Evolutionary conservation across 352 stramenopile species (phyloP).

Genomic region (Phytopythium delawarense): DNA sequence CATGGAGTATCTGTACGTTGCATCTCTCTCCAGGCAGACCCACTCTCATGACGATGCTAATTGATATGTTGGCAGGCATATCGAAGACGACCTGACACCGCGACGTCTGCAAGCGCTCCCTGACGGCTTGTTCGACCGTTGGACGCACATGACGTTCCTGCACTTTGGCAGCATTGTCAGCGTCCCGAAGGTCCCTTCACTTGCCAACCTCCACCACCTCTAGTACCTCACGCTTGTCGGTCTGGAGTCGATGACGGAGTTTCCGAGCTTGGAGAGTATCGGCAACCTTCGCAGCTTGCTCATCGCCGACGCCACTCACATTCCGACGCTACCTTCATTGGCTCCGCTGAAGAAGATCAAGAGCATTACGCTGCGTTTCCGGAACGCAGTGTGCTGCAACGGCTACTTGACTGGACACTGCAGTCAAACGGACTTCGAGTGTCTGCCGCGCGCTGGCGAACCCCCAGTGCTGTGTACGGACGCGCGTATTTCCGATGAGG

Average conservation of each 20-base stretch:
- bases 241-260: constrained; percentile 11
- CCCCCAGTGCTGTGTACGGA: constrained; percentile 18
- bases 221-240: constrained; percentile 29
- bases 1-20: constrained; percentile 37
- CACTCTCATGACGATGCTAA: neutral
- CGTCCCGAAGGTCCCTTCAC: constrained; percentile 25
- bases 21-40: no score
- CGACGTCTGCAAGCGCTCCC: constrained; percentile 21
- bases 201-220: constrained; percentile 25
- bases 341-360: constrained; percentile 11
- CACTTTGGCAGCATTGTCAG: constrained; percentile 31
- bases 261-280: constrained; percentile 26
- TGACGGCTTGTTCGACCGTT: constrained; percentile 27
- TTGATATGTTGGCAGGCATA: constrained; percentile 6
- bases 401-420: constrained; percentile 21
- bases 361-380: constrained; percentile 20
- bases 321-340: constrained; percentile 19
- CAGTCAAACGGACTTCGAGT: constrained; percentile 20
- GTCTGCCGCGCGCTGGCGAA: constrained; percentile 15
- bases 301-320: constrained; percentile 20
- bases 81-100: constrained; percentile 31
- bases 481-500: constrained; percentile 11
- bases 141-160: constrained; percentile 34
- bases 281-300: constrained; percentile 14
- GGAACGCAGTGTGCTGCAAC: constrained; percentile 30